Conservation (phyloP, 163 green algal species). For the Trebouxiophyceae sp. region DNA sequence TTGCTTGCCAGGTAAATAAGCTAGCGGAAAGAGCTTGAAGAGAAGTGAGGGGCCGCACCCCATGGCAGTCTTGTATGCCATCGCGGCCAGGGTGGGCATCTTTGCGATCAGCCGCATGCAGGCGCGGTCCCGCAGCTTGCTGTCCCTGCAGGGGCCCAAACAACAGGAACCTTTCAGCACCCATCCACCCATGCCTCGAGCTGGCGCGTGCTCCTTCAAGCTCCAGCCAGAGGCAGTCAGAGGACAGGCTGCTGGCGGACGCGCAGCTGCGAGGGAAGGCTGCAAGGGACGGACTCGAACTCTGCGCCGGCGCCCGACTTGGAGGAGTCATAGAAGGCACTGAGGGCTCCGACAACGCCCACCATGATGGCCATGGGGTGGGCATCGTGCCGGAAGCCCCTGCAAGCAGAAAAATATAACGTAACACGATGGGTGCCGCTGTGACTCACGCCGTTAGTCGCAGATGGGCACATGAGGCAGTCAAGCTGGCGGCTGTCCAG, state of each 20-base stretch:
- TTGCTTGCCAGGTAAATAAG: too few relatives aligned
- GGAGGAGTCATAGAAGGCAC: conserved; percentile 13
- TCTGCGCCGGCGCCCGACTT: background rate
- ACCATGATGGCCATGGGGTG: conserved; percentile 75
- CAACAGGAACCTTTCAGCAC: too few relatives aligned
- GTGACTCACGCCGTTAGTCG: too few relatives aligned
- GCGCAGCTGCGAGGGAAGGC: too few relatives aligned
- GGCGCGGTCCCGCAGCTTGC: conserved; percentile 34
- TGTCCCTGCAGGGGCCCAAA: too few relatives aligned
- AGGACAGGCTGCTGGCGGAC: background rate
- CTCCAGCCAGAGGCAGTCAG: background rate
- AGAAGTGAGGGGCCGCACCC: too few relatives aligned
- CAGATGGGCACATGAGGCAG: too few relatives aligned
- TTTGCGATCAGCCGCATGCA: conserved; percentile 63
- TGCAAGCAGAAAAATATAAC: too few relatives aligned
- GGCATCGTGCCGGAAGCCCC: conserved; percentile 63
- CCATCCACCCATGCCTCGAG: too few relatives aligned
- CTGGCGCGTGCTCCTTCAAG: background rate
- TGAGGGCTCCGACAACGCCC: conserved; percentile 68
- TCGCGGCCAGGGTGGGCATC: conserved; percentile 65
- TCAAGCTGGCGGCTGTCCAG: too few relatives aligned
- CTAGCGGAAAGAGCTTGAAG: too few relatives aligned
- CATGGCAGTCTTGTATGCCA: conserved; percentile 59
- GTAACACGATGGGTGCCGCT: too few relatives aligned
- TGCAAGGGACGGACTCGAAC: background rate